Evolutionary conservation across 2,329 filamentous ascomycete genomes (phyloP), one percentile per base, ranked within the genome.

Genomic region (Colletotrichum horii): DNA sequence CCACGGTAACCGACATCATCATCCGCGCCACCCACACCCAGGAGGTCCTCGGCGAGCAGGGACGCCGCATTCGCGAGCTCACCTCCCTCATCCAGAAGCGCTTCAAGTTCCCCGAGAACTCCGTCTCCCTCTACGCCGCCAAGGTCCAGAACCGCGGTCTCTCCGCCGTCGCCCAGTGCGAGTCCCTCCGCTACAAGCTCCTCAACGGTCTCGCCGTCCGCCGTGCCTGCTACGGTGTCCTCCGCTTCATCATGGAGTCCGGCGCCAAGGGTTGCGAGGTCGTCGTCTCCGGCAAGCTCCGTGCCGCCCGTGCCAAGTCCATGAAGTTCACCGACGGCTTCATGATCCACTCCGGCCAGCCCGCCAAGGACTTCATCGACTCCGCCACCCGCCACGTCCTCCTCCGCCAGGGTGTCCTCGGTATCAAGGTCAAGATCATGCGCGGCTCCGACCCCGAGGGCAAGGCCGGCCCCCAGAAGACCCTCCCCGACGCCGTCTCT

Each of bases 341-440:
- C 95, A 99, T 99, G 97, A 99, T 99, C 91, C 97, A 99, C 95
- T 99, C 97, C 85, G 97, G 97, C 90, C 97, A 99, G 89, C 97
- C 97, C 85, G 97, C 96, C 86, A 96, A 97, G 91, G 97, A 99
- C 91, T 99, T 99, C 92, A 99, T 99, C 88, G 97, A 99, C 92
- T 92, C 90, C 85, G 97, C 97, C 83, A 98, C 97, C 85, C 97
- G 97, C 84, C 97, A 99, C 95, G 97, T 99, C 84, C 96, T 99
- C 82, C 96, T 99, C 89, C 95, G 97, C 90, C 97, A 99, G 92
- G 97, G 97, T 95, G 97, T 99, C 81, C 92, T 99, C 81, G 97
- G 97, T 91, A 99, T 99, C 92, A 99, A 99, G 94, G 97, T 99
- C 89, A 99, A 99, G 96, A 99, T 99, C 91, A 99, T 99, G 97